phyloP scores from a whole-genome alignment of 768 basidiomycete species.

The Tylopilus rubrobrunneus region DNA sequence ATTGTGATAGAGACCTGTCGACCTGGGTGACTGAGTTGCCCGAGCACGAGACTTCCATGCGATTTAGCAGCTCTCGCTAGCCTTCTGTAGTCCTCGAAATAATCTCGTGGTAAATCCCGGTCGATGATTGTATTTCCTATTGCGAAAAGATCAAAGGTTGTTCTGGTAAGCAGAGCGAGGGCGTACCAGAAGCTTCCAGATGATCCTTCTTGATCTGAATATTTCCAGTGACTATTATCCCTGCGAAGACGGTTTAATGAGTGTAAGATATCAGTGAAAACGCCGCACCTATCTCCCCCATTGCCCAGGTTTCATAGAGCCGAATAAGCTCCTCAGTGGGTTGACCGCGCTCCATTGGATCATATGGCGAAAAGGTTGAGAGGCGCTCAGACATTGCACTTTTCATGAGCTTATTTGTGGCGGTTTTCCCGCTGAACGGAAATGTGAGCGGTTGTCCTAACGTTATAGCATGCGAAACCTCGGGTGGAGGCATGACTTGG shows the following conservation, averaged over 20 bases:
- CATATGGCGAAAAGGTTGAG: constrained; percentile 30
- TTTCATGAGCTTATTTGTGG: constrained; percentile 32
- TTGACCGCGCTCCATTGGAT: constrained; percentile 27
- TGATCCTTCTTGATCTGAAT: constrained; percentile 34
- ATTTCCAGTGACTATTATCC: constrained; percentile 32
- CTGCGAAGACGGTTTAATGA: constrained; percentile 14
- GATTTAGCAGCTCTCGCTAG: constrained; percentile 33
- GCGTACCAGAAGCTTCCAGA: constrained; percentile 32
- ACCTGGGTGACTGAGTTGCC: constrained; percentile 32
- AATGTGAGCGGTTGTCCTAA: constrained; percentile 26
- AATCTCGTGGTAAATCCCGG: constrained; percentile 21
- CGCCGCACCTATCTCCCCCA: constrained; percentile 27
- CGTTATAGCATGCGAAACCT: constrained; percentile 15
- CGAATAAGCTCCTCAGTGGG: constrained; percentile 33
- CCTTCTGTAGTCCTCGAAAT: constrained; percentile 18
- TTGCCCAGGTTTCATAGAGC: constrained; percentile 34
- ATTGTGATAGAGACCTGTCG: constrained; percentile 34
- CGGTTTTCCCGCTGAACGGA: constrained; percentile 27
- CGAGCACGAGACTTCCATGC: constrained; percentile 28
- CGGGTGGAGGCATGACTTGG: constrained; percentile 11
- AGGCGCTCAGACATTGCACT: constrained; percentile 35
- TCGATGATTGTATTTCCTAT: constrained; percentile 33
- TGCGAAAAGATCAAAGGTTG: neutral
- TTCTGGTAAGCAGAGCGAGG: neutral
- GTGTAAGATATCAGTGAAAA: neutral